Conservation (phyloP, 2,329 filamentous ascomycete species). For the Colletotrichum agaves region DNA sequence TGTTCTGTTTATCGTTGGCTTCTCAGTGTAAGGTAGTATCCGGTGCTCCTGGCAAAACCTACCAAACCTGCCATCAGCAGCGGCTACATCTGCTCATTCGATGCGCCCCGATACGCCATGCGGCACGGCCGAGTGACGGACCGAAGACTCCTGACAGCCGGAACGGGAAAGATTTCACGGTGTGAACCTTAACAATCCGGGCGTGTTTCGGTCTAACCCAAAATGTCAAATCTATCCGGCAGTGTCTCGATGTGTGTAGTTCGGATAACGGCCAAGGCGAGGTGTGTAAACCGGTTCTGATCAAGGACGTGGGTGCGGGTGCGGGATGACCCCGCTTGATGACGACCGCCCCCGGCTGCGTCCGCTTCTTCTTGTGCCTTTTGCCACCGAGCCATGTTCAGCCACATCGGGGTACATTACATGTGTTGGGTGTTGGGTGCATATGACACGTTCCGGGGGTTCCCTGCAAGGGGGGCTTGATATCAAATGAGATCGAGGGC, state of each 20-base stretch:
- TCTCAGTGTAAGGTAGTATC: neutral
- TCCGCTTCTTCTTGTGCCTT: too few relatives aligned
- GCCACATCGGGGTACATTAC: too few relatives aligned
- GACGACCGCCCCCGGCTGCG: constrained; percentile 29
- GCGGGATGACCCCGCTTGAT: constrained; percentile 35
- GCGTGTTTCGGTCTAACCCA: constrained; percentile 22
- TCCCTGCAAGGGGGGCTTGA: constrained; percentile 18
- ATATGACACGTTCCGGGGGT: constrained; percentile 8
- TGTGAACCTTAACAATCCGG: neutral
- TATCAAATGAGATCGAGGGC: neutral
- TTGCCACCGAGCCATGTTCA: too few relatives aligned
- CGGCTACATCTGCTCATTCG: neutral
- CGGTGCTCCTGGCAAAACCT: neutral
- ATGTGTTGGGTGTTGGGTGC: too few relatives aligned
- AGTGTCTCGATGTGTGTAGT: neutral
- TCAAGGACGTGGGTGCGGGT: constrained; percentile 16
- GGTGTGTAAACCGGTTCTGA: too few relatives aligned
- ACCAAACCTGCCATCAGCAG: neutral
- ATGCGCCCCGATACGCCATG: constrained; percentile 1
- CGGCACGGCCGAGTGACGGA: neutral
- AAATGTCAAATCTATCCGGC: constrained; percentile 32
- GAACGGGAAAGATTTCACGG: constrained; percentile 31
- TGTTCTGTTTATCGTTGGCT: neutral
- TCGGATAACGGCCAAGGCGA: too few relatives aligned
- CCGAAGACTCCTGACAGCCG: neutral